phyloP scores from a whole-genome alignment of 179 eudicot genomes.

The Silene noctiflora region DNA sequence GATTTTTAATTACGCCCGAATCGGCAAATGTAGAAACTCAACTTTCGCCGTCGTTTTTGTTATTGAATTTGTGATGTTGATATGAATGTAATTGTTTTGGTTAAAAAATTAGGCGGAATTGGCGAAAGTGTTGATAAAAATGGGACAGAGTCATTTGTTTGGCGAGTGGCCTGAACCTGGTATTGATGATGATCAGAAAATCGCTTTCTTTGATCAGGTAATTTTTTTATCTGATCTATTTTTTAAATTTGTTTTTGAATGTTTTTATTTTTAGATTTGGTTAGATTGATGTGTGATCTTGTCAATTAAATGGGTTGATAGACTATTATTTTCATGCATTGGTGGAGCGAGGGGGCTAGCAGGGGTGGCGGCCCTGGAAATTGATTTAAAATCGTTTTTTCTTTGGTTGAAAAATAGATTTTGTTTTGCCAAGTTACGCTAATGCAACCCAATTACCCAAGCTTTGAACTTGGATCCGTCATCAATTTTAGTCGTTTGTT shows the following conservation, averaged over 20 bases:
- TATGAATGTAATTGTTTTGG: background rate
- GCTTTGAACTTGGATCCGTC: no score
- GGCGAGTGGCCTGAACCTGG: constrained; percentile 75
- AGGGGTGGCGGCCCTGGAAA: no score
- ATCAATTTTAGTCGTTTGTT: background rate
- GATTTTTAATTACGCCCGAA: no score
- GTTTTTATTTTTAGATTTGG: no score
- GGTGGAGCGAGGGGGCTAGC: no score
- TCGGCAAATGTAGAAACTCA: no score
- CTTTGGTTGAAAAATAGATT: no score
- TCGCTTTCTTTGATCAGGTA: constrained; percentile 74
- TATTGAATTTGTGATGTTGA: background rate
- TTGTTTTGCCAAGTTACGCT: no score
- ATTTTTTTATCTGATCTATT: background rate
- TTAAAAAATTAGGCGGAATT: constrained; percentile 45
- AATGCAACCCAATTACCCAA: no score
- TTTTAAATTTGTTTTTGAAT: background rate
- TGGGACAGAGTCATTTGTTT: constrained; percentile 73
- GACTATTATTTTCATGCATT: no score
- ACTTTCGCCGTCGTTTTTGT: background rate
- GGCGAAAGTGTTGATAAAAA: constrained; percentile 63
- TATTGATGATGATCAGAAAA: constrained; percentile 64
- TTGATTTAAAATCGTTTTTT: no score
- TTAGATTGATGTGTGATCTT: background rate
- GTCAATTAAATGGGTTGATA: background rate